phyloP scores from a whole-genome alignment of 805 yeast genomes.

The Yamadazyma nakazawae region DNA sequence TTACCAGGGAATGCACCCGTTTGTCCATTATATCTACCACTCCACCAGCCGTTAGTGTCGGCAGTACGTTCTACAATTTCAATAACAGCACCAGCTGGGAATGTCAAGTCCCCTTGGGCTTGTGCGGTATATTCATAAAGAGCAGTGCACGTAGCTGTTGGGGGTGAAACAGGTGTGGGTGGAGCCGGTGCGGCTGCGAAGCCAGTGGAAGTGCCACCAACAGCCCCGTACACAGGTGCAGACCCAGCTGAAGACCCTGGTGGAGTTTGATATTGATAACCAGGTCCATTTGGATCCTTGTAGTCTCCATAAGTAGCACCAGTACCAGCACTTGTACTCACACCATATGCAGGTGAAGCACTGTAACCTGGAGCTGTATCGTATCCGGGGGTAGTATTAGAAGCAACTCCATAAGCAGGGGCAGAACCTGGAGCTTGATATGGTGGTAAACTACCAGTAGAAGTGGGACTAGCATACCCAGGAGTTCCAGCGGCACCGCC shows the following conservation, averaged over 20 bases:
- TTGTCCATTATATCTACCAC: slow-evolving; percentile 79
- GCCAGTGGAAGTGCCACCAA: slow-evolving; percentile 16
- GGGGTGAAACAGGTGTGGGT: slow-evolving; percentile 18
- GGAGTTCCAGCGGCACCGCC: slow-evolving; percentile 21
- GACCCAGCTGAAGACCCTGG: slow-evolving; percentile 7
- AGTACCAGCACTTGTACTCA: not conserved
- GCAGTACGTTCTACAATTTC: slow-evolving; percentile 77
- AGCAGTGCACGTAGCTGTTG: slow-evolving; percentile 67
- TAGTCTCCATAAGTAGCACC: slow-evolving; percentile 19
- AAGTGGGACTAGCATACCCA: slow-evolving; percentile 5
- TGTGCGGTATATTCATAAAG: slow-evolving; percentile 89
- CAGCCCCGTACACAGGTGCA: slow-evolving; percentile 21
- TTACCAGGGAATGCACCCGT: slow-evolving; percentile 96
- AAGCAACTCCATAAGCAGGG: slow-evolving; percentile 3
- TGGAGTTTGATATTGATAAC: slow-evolving; percentile 12
- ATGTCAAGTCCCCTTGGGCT: slow-evolving; percentile 85
- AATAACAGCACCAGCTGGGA: slow-evolving; percentile 84
- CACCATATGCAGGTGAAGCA: not conserved
- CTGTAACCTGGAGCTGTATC: slow-evolving; percentile 2
- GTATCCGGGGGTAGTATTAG: slow-evolving; percentile 1
- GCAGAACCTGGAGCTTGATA: slow-evolving; percentile 24
- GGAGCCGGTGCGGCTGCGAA: slow-evolving; percentile 12
- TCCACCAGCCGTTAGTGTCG: slow-evolving; percentile 97
- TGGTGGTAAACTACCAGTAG: slow-evolving; percentile 23
- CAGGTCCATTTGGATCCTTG: slow-evolving; percentile 24